Base-by-base conservation (phyloP, 768 basidiomycete genomes). In the Glaciozyma antarctica region DNA sequence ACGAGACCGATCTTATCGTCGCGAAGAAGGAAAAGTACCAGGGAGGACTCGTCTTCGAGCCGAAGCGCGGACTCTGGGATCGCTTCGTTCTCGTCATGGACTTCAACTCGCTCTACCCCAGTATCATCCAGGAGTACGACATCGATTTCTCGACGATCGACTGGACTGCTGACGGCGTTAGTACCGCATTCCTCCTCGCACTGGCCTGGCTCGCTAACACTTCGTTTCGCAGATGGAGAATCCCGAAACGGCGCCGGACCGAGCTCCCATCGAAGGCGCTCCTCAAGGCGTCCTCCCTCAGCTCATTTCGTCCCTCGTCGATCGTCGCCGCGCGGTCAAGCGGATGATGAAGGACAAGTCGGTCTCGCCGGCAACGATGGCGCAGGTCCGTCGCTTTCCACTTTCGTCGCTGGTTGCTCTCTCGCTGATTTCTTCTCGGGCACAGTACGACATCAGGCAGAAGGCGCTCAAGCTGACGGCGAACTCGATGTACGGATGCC, bases 401-500 rank as follows among this genome's bases (percentile, higher is more conserved):
- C 22, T 41, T 21, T 21, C 55, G 32, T 3, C 34, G 21, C 38
- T 41, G 9, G 21, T 19, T 3, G 21, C 19, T 17, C 17, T 28
- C 44, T 13, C 53, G 24, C 24, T 21, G 30, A 47, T 24, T 38
- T n/a, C 53, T 34, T 22, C 28, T 38, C n/a, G n/a, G 5, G 10
- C 28, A 22, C 73, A 97, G 89, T 98, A 87, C 74, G 92, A 99
- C 73, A 95, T 98, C 79, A 92, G 91, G 75, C 95, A 99, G 72
- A 86, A 89, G 77, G 95, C 95, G 1, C 80, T 98, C 58, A 98
- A 98, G 78, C 84, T 98, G 43, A 99, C 95, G 6, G 95, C 95
- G 57, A 98, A 99, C 79, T 93, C 90, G 81, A 99, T 98, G 95
- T 99, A 99, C 77, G 95, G 95, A 22, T 99, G 95, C 80, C 85